Base-by-base conservation (phyloP, 495 filamentous ascomycete genomes). In the Mycothermus thermophilus region DNA sequence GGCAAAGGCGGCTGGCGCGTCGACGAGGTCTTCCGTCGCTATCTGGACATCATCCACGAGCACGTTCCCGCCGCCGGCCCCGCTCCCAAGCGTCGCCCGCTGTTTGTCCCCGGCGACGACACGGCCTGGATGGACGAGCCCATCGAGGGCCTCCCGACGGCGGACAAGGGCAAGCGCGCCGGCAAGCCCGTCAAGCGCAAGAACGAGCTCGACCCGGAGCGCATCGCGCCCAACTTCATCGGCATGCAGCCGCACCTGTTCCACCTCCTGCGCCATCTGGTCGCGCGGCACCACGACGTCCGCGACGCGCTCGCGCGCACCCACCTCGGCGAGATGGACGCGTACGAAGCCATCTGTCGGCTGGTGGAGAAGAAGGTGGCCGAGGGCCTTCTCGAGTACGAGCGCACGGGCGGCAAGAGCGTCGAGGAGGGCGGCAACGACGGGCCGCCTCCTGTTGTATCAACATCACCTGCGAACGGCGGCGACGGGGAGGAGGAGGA, bases 181-280 rank as follows among this genome's bases (percentile, higher is more conserved):
- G 37, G 15, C 18, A 34, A 32, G 15, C 25, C 41, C 14, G 74
- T 49, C 61, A 65, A 41, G 27, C 32, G 32, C 20, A 9, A 14
- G 52, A 60, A 26, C 46, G 38, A 15, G 30, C 45, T 17, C 42
- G 44, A 27, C 46, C 50, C 20, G 69, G 67, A 46, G 43, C 26
- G 37, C 17, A 58, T 59, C 10, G 77, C 77, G 18, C 74, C 86
- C 5, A 95, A 84, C 46, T 62, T 92, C 16, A 63, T 71, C n/a
- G 74, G 74, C 20, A 80, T 99, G 64, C 88, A 94, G 51, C 71
- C 80, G 3, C 90, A 99, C 57, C 69, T 94, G 23, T 99, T 99
- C 64, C 80, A 93, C 51, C 67, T 99, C 16, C 74, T 94, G 7
- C 75, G 88, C 4, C 69, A 85, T 3, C 72, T 96, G 30, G 72